Percentiles rank a stretch among this genome's conserved stretches.
phyloP scores from a whole-genome alignment of 192 early-diverging fungal genomes.

The Martensiomyces pterosporus region DNA sequence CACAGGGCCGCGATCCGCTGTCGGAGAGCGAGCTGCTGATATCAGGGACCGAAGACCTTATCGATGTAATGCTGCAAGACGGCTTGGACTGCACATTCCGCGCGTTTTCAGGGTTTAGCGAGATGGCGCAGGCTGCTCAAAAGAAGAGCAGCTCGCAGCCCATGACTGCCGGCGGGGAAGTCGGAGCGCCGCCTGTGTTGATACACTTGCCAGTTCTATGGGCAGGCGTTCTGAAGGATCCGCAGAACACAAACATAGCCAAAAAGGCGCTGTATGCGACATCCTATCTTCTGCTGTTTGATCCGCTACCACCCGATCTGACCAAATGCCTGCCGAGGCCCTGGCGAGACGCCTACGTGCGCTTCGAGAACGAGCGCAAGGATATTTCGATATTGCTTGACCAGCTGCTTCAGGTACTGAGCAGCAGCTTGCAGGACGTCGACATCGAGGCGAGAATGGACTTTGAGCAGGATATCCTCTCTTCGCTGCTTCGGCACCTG shows the following conservation, averaged over 20 bases:
- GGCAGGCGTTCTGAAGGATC: conserved; percentile 23
- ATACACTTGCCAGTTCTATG: conserved; percentile 25
- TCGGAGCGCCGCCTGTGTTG: conserved; percentile 12
- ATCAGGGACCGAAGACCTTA: conserved; percentile 24
- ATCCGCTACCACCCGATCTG: conserved; percentile 20
- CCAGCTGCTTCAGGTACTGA: conserved; percentile 16
- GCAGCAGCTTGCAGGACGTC: conserved; percentile 11
- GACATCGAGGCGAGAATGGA: conserved; percentile 16
- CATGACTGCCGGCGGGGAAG: background rate
- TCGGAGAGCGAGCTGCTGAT: conserved; percentile 33
- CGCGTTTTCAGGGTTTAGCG: conserved; percentile 16
- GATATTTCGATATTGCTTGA: conserved; percentile 12
- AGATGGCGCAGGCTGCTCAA: conserved; percentile 14
- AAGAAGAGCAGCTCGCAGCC: conserved; percentile 5
- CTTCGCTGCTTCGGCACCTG: conserved; percentile 20
- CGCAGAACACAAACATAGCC: conserved; percentile 29
- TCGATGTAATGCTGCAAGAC: conserved; percentile 34
- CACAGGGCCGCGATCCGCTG: conserved; percentile 19
- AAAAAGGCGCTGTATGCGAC: conserved; percentile 23
- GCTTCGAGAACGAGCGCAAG: conserved; percentile 19
- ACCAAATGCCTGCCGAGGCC: conserved; percentile 6
- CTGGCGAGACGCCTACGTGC: conserved; percentile 14
- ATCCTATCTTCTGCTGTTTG: conserved; percentile 40
- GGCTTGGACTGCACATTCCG: conserved; percentile 18
- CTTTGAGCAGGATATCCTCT: conserved; percentile 23